phyloP scores from a whole-genome alignment of 495 filamentous ascomycete genomes.

The Xylaria curta region DNA sequence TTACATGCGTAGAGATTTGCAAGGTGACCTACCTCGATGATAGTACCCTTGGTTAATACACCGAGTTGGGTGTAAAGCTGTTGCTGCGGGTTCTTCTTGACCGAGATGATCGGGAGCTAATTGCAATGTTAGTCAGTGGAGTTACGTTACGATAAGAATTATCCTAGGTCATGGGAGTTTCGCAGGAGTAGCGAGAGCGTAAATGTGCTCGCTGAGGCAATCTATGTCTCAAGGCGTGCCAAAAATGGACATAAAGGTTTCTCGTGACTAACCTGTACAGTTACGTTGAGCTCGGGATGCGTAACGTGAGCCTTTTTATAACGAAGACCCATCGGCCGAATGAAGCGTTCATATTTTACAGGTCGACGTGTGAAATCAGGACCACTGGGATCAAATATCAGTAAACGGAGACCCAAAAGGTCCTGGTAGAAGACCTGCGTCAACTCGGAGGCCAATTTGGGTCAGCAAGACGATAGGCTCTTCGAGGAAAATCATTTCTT shows the following conservation, averaged over 20 bases:
- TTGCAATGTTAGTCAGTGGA: not conserved
- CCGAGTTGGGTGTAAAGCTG: constrained; percentile 94
- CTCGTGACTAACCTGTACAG: constrained; percentile 64
- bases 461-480: not conserved
- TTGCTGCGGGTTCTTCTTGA: constrained; percentile 99
- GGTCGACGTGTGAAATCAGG: constrained; percentile 89
- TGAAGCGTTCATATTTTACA: constrained; percentile 94
- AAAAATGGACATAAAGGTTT: not conserved
- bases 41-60: constrained; percentile 87
- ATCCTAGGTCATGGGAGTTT: not conserved
- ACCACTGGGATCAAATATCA: constrained; percentile 47
- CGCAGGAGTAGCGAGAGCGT: not conserved
- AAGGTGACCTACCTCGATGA: constrained; percentile 65
- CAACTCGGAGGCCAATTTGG: not conserved
- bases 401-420: not conserved
- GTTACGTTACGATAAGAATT: too few relatives aligned
- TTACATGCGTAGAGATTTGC: not conserved
- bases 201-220: not conserved
- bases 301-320: constrained; percentile 97
- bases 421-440: not conserved
- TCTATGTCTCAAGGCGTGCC: not conserved
- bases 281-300: constrained; percentile 83
- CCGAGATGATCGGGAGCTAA: constrained; percentile 75
- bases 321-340: constrained; percentile 69
- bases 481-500: not conserved